Conservation (phyloP, 2,329 filamentous ascomycete genomes). For the Thermomyces lanuginosus region DNA sequence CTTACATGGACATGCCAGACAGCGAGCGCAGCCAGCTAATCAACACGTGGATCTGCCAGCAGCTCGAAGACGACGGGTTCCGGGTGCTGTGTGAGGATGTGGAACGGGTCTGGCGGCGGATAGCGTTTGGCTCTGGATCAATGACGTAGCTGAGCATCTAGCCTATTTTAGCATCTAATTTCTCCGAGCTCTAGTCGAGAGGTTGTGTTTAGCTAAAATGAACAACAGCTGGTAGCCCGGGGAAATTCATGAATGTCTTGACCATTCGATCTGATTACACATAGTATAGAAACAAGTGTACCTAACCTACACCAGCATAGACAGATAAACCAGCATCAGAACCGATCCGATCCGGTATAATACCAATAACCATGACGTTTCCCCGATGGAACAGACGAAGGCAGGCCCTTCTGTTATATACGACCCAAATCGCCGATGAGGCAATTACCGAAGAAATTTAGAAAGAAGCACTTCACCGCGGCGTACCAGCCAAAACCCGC, state of each 20-base stretch:
- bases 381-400: no score
- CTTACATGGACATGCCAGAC: slow-evolving; percentile 16
- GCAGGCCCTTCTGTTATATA: no score
- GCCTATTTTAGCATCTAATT: neutral
- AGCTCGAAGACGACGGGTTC: slow-evolving; percentile 27
- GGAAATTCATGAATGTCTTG: neutral
- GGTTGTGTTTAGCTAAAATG: no score
- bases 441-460: no score
- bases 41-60: slow-evolving; percentile 26
- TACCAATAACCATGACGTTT: no score
- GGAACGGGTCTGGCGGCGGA: slow-evolving; percentile 24
- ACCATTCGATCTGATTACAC: no score
- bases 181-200: no score
- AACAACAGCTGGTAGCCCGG: neutral
- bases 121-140: slow-evolving; percentile 20
- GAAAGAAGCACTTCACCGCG: no score
- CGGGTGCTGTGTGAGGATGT: slow-evolving; percentile 24
- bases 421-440: no score
- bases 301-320: neutral
- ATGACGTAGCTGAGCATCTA: neutral
- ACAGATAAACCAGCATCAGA: neutral
- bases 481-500: slow-evolving; percentile 5
- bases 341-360: neutral
- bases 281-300: neutral
- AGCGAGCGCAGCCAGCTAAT: slow-evolving; percentile 18